phyloP scores from a whole-genome alignment of 139 green algal species.

The Micromonas commoda region DNA sequence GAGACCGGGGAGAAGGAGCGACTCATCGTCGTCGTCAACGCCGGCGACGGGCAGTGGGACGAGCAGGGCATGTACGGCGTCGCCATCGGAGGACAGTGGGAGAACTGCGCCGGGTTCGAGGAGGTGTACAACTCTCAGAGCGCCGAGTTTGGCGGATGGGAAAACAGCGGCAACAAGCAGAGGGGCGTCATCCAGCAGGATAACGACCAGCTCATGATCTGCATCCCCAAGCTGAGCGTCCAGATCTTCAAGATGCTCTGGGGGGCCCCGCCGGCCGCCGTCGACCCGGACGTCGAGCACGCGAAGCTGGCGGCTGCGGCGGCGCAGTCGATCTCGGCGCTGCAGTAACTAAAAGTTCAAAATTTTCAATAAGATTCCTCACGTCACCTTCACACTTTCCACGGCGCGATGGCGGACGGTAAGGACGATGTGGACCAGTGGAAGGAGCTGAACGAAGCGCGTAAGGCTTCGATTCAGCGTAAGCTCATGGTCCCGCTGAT shows the following conservation, averaged over 20 bases:
- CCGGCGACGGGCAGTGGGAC: conserved; percentile 34
- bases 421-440: background rate
- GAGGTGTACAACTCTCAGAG: conserved; percentile 41
- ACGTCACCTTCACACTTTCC: background rate
- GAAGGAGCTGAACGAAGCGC: background rate
- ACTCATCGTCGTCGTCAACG: conserved; percentile 36
- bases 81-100: background rate
- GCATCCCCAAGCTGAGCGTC: background rate
- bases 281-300: background rate
- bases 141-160: conserved; percentile 34
- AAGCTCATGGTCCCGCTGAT: conserved; percentile 2
- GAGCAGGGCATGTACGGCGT: conserved; percentile 27
- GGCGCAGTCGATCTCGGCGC: too few species aligned
- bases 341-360: background rate
- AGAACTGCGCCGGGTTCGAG: background rate
- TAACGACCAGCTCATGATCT: background rate
- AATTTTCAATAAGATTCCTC: background rate
- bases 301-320: background rate
- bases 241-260: background rate
- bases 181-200: background rate
- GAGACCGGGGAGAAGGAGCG: background rate
- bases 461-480: background rate
- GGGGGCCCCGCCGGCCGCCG: too few species aligned
- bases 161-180: conserved; percentile 30
- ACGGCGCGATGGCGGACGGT: background rate